These are phyloP conservation scores for Chaetomiaceae sp. DNA, from an alignment of 2,329 filamentous ascomycete genomes.

Conservation along the genomic window DNA sequence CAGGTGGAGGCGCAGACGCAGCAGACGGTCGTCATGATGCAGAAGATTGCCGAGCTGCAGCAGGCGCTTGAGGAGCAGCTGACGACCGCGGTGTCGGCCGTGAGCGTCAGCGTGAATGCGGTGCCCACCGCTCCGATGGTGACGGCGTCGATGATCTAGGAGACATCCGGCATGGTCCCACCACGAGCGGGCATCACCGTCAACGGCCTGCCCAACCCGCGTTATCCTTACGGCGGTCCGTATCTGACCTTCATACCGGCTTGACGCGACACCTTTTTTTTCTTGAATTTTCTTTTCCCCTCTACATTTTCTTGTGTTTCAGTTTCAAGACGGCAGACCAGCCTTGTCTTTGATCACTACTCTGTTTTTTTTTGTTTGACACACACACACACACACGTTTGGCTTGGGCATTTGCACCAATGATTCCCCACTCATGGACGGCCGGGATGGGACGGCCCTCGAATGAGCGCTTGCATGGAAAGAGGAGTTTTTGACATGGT, in stretches of 20 bases:
- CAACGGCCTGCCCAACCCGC: background rate
- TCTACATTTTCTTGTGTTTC: background rate
- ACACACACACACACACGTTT: background rate
- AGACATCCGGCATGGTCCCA: background rate
- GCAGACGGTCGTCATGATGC: conserved; percentile 31
- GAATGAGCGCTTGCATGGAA: conserved; percentile 13
- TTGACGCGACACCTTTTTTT: background rate
- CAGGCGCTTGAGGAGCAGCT: conserved; percentile 14
- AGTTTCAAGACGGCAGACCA: no score
- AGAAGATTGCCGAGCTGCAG: conserved; percentile 19
- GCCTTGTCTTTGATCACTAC: background rate
- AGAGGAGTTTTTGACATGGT: conserved; percentile 6
- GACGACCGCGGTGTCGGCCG: no score
- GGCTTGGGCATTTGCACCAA: conserved; percentile 12
- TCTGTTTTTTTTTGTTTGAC: background rate
- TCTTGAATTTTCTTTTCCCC: background rate
- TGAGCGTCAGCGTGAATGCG: no score
- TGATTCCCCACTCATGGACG: conserved; percentile 15
- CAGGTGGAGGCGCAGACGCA: conserved; percentile 47
- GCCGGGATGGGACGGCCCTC: conserved; percentile 3
- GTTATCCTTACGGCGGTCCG: background rate
- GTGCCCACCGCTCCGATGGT: conserved; percentile 12
- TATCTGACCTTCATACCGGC: background rate
- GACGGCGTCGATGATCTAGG: conserved; percentile 19
- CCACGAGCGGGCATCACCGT: background rate